A percentile compares a stretch with the other conserved stretches of the same genome.
Conservation (phyloP, 805 yeast genomes). For the Metschnikowia kofuensis region DNA sequence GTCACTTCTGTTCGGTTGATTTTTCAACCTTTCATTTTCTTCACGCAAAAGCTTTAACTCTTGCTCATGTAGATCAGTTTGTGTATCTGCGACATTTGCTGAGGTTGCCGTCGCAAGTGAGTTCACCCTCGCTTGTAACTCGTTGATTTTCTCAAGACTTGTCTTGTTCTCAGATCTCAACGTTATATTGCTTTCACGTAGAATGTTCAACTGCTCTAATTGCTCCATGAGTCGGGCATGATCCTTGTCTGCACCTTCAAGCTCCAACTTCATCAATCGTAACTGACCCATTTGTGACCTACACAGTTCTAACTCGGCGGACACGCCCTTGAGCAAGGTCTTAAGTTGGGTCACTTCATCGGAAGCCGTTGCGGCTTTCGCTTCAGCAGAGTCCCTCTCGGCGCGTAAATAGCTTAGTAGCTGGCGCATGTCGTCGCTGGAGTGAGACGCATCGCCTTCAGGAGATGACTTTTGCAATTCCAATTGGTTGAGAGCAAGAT, state of each 20-base stretch:
- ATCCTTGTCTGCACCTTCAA: constrained; percentile 35
- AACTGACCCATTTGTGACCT: constrained; percentile 44
- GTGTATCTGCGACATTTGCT: constrained; percentile 21
- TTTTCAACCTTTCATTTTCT: constrained; percentile 61
- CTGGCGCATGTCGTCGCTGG: constrained; percentile 36
- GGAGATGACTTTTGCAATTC: constrained; percentile 37
- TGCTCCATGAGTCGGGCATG: constrained; percentile 50
- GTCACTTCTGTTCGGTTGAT: constrained; percentile 18
- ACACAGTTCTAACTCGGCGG: constrained; percentile 50
- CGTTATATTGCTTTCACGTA: constrained; percentile 67
- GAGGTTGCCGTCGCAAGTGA: constrained; percentile 45
- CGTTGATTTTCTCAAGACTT: constrained; percentile 21
- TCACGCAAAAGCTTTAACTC: constrained; percentile 46
- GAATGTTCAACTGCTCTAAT: constrained; percentile 56
- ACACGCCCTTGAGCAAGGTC: constrained; percentile 46
- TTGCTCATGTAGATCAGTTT: constrained; percentile 46
- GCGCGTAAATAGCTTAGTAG: constrained; percentile 63
- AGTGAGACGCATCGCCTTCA: constrained; percentile 9
- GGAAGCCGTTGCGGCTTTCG: constrained; percentile 37
- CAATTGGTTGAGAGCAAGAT: constrained; percentile 64
- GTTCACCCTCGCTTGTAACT: constrained; percentile 43
- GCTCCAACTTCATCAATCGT: constrained; percentile 18
- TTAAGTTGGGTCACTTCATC: constrained; percentile 56
- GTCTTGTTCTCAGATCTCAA: constrained; percentile 49
- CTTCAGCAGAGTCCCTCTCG: constrained; percentile 69